Conservation (phyloP, 1,284 basidiomycete genomes). For the Fistulinella cinereoalba region DNA sequence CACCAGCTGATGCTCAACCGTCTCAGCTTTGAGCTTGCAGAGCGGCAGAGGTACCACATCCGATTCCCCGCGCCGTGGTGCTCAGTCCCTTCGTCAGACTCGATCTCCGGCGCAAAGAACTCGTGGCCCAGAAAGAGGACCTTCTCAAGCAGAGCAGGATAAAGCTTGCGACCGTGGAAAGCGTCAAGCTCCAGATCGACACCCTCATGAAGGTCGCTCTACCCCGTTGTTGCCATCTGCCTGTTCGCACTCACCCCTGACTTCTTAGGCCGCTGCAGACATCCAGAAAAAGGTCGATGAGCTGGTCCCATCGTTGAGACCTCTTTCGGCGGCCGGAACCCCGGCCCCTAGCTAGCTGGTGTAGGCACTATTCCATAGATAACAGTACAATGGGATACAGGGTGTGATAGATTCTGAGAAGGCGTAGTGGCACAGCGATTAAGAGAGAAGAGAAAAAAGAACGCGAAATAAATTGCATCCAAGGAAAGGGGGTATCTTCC, state of each 20-base stretch:
- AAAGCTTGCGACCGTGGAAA: constrained; percentile 66
- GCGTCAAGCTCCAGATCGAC: constrained; percentile 70
- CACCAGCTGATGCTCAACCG: constrained; percentile 82
- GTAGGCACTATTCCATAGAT: constrained; percentile 28
- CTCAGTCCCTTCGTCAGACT: constrained; percentile 43
- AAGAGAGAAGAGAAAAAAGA: constrained; percentile 12
- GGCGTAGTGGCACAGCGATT: constrained; percentile 21
- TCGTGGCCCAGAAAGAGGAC: constrained; percentile 65
- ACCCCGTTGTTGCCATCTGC: constrained; percentile 5
- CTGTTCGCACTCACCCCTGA: constrained; percentile 14
- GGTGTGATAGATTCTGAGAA: constrained; percentile 23
- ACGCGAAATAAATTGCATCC: constrained; percentile 19
- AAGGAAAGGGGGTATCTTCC: constrained; percentile 32
- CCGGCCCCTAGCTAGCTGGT: constrained; percentile 23
- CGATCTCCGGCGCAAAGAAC: constrained; percentile 62
- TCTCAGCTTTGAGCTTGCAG: constrained; percentile 75
- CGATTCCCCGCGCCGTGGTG: constrained; percentile 7
- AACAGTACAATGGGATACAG: constrained; percentile 29
- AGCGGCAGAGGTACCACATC: constrained; percentile 65
- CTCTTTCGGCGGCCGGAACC: constrained; percentile 24
- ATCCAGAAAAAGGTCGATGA: constrained; percentile 73
- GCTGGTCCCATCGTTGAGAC: constrained; percentile 46
- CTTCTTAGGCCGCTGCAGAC: constrained; percentile 58
- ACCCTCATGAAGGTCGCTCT: constrained; percentile 60
- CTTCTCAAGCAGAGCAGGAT: constrained; percentile 69